Conservation (phyloP, 108 stramenopile species). For the Phaeodactylum tricornutum region DNA sequence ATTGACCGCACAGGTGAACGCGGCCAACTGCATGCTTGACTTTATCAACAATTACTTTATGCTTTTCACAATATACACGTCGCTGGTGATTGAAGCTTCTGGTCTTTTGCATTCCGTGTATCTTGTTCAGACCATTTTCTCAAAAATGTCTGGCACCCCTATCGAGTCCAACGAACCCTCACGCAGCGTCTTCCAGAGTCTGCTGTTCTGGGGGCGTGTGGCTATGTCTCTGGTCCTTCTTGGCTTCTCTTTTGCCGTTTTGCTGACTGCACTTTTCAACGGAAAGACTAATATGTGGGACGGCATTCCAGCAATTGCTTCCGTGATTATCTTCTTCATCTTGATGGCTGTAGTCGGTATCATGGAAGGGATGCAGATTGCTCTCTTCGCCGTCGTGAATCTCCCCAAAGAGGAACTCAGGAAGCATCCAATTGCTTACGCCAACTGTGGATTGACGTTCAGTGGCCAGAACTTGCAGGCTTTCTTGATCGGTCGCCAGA, state of each 20-base stretch:
- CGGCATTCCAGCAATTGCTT: constrained; percentile 16
- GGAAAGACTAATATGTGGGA: constrained; percentile 36
- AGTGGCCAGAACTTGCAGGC: constrained; percentile 21
- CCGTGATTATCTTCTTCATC: constrained; percentile 28
- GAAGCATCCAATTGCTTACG: constrained; percentile 12
- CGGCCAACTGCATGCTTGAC: constrained; percentile 58
- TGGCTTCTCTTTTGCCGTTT: constrained; percentile 43
- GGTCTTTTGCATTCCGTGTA: constrained; percentile 68
- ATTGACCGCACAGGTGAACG: constrained; percentile 42
- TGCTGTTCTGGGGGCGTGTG: constrained; percentile 48
- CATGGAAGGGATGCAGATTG: constrained; percentile 61
- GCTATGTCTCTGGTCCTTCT: constrained; percentile 27
- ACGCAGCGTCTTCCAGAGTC: background rate
- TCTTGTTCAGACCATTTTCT: constrained; percentile 36
- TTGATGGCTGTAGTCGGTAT: constrained; percentile 34
- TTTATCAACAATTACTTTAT: constrained; percentile 74
- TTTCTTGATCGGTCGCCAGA: constrained; percentile 51
- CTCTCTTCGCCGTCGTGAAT: constrained; percentile 47
- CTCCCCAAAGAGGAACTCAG: constrained; percentile 19
- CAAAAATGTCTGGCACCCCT: constrained; percentile 6
- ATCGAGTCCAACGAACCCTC: constrained; percentile 3
- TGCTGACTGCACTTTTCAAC: constrained; percentile 20
- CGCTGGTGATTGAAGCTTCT: constrained; percentile 49
- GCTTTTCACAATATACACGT: constrained; percentile 44
- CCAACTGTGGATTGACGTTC: constrained; percentile 28